A percentile compares a stretch with the other conserved stretches of the same genome.
Conservation (phyloP, 768 basidiomycete species). For the Coprinopsis marcescibilis region DNA sequence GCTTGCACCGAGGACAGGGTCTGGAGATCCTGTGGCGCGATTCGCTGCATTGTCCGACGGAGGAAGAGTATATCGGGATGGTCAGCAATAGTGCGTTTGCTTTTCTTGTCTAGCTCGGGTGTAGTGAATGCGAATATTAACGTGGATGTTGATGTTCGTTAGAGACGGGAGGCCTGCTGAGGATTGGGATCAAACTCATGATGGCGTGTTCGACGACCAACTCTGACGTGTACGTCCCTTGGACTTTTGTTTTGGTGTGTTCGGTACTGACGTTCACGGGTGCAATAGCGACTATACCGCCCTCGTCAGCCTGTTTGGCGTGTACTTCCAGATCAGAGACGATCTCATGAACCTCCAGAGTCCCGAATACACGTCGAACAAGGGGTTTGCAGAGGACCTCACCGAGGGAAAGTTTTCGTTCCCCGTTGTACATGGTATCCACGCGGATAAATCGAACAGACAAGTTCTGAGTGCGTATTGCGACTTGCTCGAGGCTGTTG, state of each 20-base stretch:
- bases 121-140: neutral
- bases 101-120: neutral
- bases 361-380: constrained; percentile 78
- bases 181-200: constrained; percentile 93
- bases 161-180: constrained; percentile 94
- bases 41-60: constrained; percentile 82
- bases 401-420: constrained; percentile 98
- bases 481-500: no score
- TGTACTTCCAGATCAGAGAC: constrained; percentile 96
- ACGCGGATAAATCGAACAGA: constrained; percentile 67
- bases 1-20: constrained; percentile 93
- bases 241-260: neutral
- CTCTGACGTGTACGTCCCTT: constrained; percentile 42
- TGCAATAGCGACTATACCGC: constrained; percentile 79
- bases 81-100: constrained; percentile 79
- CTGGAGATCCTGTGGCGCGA: constrained; percentile 95
- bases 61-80: constrained; percentile 94
- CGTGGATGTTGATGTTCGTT: neutral
- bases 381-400: constrained; percentile 90
- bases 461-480: constrained; percentile 83
- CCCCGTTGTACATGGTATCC: constrained; percentile 86
- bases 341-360: constrained; percentile 95
- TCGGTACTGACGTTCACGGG: neutral
- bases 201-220: constrained; percentile 80
- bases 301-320: constrained; percentile 87